Conservation (phyloP, 2,329 filamentous ascomycete species). For the Hymenoscyphus linearis region DNA sequence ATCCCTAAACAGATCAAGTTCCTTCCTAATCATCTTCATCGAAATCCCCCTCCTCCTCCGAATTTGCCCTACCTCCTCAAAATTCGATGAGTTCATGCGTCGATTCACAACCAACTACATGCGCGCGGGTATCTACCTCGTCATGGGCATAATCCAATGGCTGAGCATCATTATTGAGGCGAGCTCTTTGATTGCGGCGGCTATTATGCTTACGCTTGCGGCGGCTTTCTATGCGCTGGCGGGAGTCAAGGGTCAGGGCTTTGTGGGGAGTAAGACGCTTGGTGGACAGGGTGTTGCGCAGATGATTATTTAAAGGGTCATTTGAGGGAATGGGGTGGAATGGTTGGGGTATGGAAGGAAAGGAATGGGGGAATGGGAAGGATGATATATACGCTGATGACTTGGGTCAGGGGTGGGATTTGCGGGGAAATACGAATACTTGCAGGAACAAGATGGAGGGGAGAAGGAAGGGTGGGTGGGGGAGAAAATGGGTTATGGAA, state of each 20-base stretch:
- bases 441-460: neutral
- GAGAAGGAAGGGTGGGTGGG: too few species aligned
- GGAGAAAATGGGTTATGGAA: neutral
- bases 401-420: too few species aligned
- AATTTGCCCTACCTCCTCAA: constrained; percentile 90
- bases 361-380: neutral
- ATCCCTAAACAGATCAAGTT: constrained; percentile 49
- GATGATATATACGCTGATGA: too few species aligned
- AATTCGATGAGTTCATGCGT: constrained; percentile 86
- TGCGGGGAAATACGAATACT: neutral
- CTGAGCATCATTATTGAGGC: constrained; percentile 61
- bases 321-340: neutral
- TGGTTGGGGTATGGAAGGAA: neutral
- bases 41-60: constrained; percentile 92
- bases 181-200: constrained; percentile 79
- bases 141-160: constrained; percentile 82
- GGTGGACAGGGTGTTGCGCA: constrained; percentile 91
- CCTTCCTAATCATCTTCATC: constrained; percentile 74
- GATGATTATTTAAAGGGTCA: constrained; percentile 75
- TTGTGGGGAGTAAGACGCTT: constrained; percentile 91
- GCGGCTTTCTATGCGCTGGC: constrained; percentile 76
- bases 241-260: constrained; percentile 75
- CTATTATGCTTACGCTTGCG: constrained; percentile 72
- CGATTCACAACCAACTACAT: constrained; percentile 95
- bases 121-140: constrained; percentile 79